phyloP scores from a whole-genome alignment of 2,329 filamentous ascomycete species.

The Blumeria hordei region DNA sequence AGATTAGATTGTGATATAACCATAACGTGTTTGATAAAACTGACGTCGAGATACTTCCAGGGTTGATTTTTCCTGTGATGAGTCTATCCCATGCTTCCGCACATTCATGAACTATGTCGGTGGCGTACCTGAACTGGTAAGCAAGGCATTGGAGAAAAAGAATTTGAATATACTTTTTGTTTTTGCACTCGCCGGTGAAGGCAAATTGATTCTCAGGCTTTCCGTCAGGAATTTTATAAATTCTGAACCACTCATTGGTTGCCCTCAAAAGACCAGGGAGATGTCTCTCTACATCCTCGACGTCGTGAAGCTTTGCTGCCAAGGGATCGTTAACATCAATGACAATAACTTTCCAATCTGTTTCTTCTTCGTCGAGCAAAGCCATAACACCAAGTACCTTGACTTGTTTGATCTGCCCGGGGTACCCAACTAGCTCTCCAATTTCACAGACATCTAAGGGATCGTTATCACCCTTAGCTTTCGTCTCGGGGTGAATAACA shows the following conservation, averaged over 20 bases:
- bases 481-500: constrained; percentile 87
- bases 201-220: constrained; percentile 99
- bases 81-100: constrained; percentile 92
- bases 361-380: constrained; percentile 97
- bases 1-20: constrained; percentile 11
- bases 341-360: constrained; percentile 99
- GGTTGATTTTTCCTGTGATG: constrained; percentile 65
- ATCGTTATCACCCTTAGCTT: constrained; percentile 98
- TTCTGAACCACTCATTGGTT: constrained; percentile 99
- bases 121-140: constrained; percentile 45
- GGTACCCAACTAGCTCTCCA: constrained; percentile 88
- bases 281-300: constrained; percentile 97
- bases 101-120: constrained; percentile 88
- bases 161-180: constrained; percentile 49
- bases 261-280: constrained; percentile 88
- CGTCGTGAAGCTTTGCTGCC: constrained; percentile 87
- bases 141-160: neutral
- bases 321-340: constrained; percentile 96
- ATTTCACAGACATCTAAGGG: constrained; percentile 99
- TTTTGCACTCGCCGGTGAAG: constrained; percentile 99
- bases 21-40: constrained; percentile 17
- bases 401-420: constrained; percentile 96
- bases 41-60: constrained; percentile 62
- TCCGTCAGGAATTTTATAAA: constrained; percentile 99
- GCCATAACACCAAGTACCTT: constrained; percentile 99